These are phyloP conservation scores for Backusella westeae DNA, from an alignment of 192 early-diverging fungal species.

Conservation along the genomic window DNA sequence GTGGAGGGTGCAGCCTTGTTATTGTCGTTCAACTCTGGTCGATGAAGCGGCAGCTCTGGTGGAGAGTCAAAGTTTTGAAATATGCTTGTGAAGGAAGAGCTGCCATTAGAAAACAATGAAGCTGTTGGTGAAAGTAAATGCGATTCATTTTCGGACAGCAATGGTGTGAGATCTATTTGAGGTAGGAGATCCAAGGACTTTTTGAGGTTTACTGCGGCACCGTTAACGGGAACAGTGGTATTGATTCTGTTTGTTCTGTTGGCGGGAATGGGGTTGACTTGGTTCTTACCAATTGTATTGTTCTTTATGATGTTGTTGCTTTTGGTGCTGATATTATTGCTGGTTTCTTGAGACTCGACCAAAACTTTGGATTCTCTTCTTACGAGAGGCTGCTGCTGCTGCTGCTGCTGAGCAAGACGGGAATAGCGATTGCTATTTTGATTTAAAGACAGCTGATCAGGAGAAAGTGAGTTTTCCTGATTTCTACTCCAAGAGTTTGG, in stretches of 20 bases:
- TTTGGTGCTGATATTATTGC: too few relatives aligned
- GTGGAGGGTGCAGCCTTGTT: background rate
- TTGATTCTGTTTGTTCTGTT: background rate
- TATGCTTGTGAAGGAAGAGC: background rate
- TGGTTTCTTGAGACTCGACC: background rate
- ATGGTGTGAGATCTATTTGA: background rate
- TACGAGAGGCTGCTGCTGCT: background rate
- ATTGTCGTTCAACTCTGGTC: background rate
- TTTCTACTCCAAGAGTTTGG: constrained; percentile 6
- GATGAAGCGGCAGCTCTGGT: background rate
- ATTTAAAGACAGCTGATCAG: background rate
- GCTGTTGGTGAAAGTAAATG: background rate
- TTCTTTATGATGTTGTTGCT: background rate
- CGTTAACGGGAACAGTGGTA: background rate
- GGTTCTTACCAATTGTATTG: background rate
- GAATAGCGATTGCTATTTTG: background rate
- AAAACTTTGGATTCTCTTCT: constrained; percentile 6
- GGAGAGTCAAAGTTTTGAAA: background rate
- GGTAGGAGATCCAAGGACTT: background rate
- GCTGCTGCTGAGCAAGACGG: background rate
- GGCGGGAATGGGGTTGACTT: background rate
- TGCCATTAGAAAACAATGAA: background rate
- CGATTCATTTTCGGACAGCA: background rate
- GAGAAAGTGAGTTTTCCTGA: background rate
- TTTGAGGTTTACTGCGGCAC: background rate